phyloP scores from a whole-genome alignment of 2,329 filamentous ascomycete genomes.

The Ceratocystis lukuohia region DNA sequence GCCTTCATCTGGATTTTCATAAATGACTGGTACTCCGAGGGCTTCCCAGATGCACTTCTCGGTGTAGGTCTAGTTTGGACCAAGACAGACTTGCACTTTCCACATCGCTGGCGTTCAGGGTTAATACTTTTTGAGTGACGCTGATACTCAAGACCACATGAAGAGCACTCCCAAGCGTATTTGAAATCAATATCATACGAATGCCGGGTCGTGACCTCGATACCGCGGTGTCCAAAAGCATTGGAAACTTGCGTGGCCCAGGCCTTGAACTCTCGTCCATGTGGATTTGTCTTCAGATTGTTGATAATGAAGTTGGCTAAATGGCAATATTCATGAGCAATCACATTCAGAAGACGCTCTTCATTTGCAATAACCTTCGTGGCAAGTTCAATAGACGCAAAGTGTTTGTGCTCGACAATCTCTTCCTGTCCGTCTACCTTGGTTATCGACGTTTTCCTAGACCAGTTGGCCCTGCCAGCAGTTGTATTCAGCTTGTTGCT shows the following conservation, averaged over 20 bases:
- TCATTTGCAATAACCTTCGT: constrained; percentile 75
- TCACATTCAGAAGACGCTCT: constrained; percentile 66
- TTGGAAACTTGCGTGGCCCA: constrained; percentile 48
- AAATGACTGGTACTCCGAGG: constrained; percentile 37
- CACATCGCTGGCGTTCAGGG: constrained; percentile 56
- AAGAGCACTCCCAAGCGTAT: constrained; percentile 69
- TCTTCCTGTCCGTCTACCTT: neutral
- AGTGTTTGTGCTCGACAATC: constrained; percentile 32
- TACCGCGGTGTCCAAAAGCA: constrained; percentile 46
- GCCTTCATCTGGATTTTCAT: constrained; percentile 55
- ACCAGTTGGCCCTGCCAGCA: constrained; percentile 63
- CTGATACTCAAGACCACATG: constrained; percentile 60
- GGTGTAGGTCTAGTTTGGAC: constrained; percentile 71
- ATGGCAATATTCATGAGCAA: constrained; percentile 97
- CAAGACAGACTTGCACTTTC: constrained; percentile 56
- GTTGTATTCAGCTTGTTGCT: constrained; percentile 67
- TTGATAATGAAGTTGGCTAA: constrained; percentile 82
- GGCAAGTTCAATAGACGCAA: constrained; percentile 77
- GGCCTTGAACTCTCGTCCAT: constrained; percentile 70
- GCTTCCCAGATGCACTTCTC: constrained; percentile 28
- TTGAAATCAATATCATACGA: constrained; percentile 83
- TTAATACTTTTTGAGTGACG: constrained; percentile 81
- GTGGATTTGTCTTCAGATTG: constrained; percentile 59
- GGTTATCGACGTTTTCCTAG: constrained; percentile 40
- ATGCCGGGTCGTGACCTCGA: constrained; percentile 82